phyloP scores from a whole-genome alignment of 2,329 filamentous ascomycete genomes.

The Tricladium varicosporioides region DNA sequence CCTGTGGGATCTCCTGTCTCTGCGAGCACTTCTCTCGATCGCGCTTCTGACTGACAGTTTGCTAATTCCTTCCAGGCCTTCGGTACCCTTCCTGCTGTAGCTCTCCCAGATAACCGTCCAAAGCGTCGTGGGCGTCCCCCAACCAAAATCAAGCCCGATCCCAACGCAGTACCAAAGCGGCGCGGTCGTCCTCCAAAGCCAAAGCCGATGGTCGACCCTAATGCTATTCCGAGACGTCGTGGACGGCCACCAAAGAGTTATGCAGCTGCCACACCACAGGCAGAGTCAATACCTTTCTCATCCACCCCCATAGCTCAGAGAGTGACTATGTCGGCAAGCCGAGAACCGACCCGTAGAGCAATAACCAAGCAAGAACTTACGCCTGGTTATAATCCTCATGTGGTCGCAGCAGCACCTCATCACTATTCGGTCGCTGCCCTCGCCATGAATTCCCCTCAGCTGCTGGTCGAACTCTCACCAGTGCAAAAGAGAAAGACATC shows the following conservation, averaged over 20 bases:
- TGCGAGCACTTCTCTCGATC: not conserved
- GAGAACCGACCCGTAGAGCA: not conserved
- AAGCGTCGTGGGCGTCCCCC: not conserved
- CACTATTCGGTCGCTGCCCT: too few relatives aligned
- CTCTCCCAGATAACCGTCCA: not conserved
- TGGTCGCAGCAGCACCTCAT: too few relatives aligned
- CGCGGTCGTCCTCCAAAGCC: not conserved
- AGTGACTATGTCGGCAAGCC: too few relatives aligned
- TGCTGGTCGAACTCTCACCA: too few relatives aligned
- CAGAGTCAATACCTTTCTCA: not conserved
- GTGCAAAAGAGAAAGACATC: too few relatives aligned
- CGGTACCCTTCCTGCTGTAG: not conserved
- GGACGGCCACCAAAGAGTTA: not conserved
- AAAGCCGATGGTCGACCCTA: not conserved
- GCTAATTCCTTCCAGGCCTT: too few relatives aligned
- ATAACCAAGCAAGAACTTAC: too few relatives aligned
- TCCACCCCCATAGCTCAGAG: too few relatives aligned
- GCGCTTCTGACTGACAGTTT: not conserved
- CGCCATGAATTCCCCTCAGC: too few relatives aligned
- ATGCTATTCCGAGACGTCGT: not conserved
- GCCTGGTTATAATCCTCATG: too few relatives aligned
- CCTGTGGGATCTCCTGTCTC: not conserved
- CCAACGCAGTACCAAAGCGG: not conserved
- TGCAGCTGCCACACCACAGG: not conserved
- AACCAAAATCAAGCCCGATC: not conserved